These are phyloP conservation scores for Acer saccharum DNA, from an alignment of 345 rosid species.

Conservation along the genomic window DNA sequence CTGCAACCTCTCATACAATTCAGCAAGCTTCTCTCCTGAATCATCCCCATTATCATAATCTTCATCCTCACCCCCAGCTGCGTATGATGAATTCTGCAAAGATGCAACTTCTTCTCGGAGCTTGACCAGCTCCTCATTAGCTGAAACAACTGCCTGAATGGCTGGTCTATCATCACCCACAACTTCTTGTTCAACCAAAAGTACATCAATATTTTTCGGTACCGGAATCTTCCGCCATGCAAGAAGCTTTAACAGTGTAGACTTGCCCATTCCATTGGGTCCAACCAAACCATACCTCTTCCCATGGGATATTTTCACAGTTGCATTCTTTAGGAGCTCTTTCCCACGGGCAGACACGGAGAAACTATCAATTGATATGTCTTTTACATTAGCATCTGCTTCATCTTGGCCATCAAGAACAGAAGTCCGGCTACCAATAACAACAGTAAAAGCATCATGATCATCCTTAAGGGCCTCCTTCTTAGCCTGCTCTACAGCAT, in stretches of 20 bases:
- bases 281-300: constrained; percentile 96
- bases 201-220: constrained; percentile 93
- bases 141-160: constrained; percentile 87
- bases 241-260: constrained; percentile 87
- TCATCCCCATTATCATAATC: constrained; percentile 51
- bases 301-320: constrained; percentile 92
- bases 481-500: constrained; percentile 60
- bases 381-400: constrained; percentile 89
- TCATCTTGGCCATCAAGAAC: constrained; percentile 91
- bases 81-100: constrained; percentile 49
- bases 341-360: constrained; percentile 95
- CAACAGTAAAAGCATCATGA: constrained; percentile 94
- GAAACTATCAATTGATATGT: constrained; percentile 78
- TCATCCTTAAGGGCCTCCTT: constrained; percentile 89
- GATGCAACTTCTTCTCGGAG: constrained; percentile 67
- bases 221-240: constrained; percentile 99
- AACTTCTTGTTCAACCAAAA: constrained; percentile 93
- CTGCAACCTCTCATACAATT: constrained; percentile 83
- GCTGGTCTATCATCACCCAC: constrained; percentile 88
- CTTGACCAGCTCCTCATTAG: constrained; percentile 76
- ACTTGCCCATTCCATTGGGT: constrained; percentile 96
- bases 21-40: constrained; percentile 81
- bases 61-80: constrained; percentile 32
- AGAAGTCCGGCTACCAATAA: constrained; percentile 81
- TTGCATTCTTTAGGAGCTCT: constrained; percentile 82